These are phyloP conservation scores for Eucalyptus caleyi DNA, from an alignment of 345 rosid genomes.

Conservation along the genomic window DNA sequence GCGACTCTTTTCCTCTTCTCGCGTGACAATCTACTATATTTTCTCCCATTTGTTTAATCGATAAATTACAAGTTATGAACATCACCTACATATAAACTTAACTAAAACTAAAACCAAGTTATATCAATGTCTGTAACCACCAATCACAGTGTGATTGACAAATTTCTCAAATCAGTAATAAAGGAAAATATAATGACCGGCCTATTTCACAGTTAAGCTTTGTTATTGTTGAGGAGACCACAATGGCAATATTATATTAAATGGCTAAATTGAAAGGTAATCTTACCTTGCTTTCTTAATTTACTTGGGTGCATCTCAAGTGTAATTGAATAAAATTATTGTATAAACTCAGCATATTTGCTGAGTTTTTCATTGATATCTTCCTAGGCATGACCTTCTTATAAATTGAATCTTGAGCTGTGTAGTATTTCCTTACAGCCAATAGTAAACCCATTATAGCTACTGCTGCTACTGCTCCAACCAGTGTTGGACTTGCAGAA, in stretches of 20 bases:
- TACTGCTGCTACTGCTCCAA: slow-evolving; percentile 27
- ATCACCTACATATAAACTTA: neutral
- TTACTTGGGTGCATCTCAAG: neutral
- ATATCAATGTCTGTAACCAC: neutral
- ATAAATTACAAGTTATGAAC: neutral
- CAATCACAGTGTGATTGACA: neutral
- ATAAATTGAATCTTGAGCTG: neutral
- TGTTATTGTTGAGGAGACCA: neutral
- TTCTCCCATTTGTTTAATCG: neutral
- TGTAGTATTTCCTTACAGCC: slow-evolving; percentile 34
- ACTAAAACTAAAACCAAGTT: neutral
- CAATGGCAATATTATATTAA: neutral
- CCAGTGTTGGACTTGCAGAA: slow-evolving; percentile 66
- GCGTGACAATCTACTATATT: neutral
- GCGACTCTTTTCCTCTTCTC: neutral
- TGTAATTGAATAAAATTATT: neutral
- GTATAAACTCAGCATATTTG: neutral
- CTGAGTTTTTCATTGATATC: too few relatives aligned
- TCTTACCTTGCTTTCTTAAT: neutral
- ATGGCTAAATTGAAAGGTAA: neutral
- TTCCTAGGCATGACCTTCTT: too few relatives aligned
- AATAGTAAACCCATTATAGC: slow-evolving; percentile 40
- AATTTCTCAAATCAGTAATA: neutral
- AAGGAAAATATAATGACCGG: neutral
- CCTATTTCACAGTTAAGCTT: neutral